These are phyloP conservation scores for Leonotis leonurus DNA, from an alignment of 257 asterid genomes.

Conservation along the genomic window DNA sequence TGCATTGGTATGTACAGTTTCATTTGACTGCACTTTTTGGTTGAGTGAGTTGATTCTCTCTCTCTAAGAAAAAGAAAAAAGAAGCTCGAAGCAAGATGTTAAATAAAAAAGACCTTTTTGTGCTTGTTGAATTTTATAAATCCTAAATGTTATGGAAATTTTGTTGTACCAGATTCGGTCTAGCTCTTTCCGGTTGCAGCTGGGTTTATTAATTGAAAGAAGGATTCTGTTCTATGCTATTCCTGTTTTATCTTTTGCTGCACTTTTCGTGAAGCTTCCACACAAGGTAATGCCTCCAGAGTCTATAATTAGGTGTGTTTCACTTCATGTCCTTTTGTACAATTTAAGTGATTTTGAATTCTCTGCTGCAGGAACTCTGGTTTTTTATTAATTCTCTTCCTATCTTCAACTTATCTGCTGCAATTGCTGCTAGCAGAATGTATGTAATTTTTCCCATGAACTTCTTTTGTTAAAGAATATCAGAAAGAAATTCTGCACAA, in stretches of 20 bases:
- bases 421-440: slow-evolving; percentile 90
- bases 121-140: not conserved
- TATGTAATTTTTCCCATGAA: slow-evolving; percentile 27
- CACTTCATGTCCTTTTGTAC: slow-evolving; percentile 10
- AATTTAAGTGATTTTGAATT: slow-evolving; percentile 8
- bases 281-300: slow-evolving; percentile 64
- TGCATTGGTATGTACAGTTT: too few species aligned
- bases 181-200: slow-evolving; percentile 43
- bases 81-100: not conserved
- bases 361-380: slow-evolving; percentile 81
- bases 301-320: slow-evolving; percentile 3
- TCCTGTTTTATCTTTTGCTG: slow-evolving; percentile 72
- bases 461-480: not conserved
- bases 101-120: not conserved
- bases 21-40: too few species aligned
- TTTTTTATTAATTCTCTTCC: slow-evolving; percentile 88
- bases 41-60: slow-evolving; percentile 5
- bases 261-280: slow-evolving; percentile 87
- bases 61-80: not conserved
- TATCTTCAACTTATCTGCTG: slow-evolving; percentile 84
- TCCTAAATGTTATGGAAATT: slow-evolving; percentile 3
- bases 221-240: slow-evolving; percentile 50
- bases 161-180: slow-evolving; percentile 16
- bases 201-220: slow-evolving; percentile 77
- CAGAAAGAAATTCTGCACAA: not conserved